Percentiles rank a stretch among this genome's conserved stretches.
These are phyloP conservation scores for Ganoderma sp. DNA, from an alignment of 1,284 basidiomycete species.

Conservation along the genomic window DNA sequence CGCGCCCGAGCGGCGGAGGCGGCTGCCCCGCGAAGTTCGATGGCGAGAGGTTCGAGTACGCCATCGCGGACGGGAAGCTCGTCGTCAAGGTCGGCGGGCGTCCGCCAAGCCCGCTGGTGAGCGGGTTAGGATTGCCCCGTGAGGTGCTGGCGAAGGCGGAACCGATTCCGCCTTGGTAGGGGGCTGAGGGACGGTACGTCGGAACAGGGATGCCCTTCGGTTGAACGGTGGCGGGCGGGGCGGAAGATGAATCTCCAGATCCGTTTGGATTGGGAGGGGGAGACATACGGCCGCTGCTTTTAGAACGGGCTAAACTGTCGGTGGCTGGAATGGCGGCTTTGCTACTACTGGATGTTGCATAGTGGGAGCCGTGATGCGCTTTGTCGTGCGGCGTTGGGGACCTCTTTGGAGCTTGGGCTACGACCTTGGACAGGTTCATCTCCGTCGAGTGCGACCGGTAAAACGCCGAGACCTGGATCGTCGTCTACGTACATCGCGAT, in stretches of 20 bases:
- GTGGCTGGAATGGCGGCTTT: neutral
- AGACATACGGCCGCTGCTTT: constrained; percentile 24
- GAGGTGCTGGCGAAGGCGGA: constrained; percentile 21
- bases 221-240: neutral
- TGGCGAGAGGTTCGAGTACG: constrained; percentile 38
- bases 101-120: constrained; percentile 4
- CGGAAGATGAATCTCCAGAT: constrained; percentile 13
- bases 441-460: constrained; percentile 57
- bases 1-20: constrained; percentile 15
- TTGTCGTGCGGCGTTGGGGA: constrained; percentile 39
- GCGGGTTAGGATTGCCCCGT: constrained; percentile 4
- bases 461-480: constrained; percentile 77
- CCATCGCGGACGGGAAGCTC: constrained; percentile 35
- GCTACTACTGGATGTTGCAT: constrained; percentile 2
- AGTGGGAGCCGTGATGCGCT: neutral
- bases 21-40: constrained; percentile 32
- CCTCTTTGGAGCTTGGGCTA: constrained; percentile 42
- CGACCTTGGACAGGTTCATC: constrained; percentile 51
- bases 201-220: constrained; percentile 6
- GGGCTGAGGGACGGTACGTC: constrained; percentile 7
- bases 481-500: constrained; percentile 53
- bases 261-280: constrained; percentile 21
- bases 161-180: constrained; percentile 20
- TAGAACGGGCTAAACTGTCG: neutral
- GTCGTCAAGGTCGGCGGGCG: constrained; percentile 30